Conservation (phyloP, 1,284 basidiomycete species). For the Ganoderma boninense region DNA sequence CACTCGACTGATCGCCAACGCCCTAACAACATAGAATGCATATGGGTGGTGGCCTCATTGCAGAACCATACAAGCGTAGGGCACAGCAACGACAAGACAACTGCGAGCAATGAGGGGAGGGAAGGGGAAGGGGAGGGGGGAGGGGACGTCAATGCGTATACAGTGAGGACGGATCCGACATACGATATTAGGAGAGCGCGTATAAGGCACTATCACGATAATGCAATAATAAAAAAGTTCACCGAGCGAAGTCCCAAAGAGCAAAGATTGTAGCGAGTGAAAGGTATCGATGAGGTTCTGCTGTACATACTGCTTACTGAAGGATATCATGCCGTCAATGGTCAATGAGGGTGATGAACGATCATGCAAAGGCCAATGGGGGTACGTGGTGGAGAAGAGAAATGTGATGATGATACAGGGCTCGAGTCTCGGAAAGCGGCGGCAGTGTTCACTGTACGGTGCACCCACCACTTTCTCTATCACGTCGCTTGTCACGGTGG, state of each 20-base stretch:
- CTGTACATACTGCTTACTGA: constrained; percentile 26
- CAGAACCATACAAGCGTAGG: not conserved
- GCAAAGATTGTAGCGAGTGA: constrained; percentile 27
- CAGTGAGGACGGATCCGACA: constrained; percentile 19
- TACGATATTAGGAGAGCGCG: constrained; percentile 31
- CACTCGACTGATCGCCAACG: not conserved
- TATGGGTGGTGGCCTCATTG: constrained; percentile 1
- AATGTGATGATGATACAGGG: constrained; percentile 3
- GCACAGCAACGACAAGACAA: constrained; percentile 1
- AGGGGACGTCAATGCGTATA: constrained; percentile 14
- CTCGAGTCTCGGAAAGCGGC: not conserved
- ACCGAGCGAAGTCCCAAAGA: constrained; percentile 26
- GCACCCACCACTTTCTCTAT: constrained; percentile 34
- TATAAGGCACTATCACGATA: constrained; percentile 32
- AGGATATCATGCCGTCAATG: constrained; percentile 33
- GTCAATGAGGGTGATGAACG: constrained; percentile 11
- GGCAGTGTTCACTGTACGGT: constrained; percentile 32
- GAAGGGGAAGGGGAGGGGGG: not conserved
- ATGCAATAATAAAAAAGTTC: constrained; percentile 33
- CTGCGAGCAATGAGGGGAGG: constrained; percentile 2
- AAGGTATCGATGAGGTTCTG: constrained; percentile 30
- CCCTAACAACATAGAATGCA: not conserved
- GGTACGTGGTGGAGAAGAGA: not conserved
- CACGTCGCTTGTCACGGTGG: constrained; percentile 34
- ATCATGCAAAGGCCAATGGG: constrained; percentile 4